Conservation (phyloP, 208 protist genomes). For the Leishmania guyanensis region DNA sequence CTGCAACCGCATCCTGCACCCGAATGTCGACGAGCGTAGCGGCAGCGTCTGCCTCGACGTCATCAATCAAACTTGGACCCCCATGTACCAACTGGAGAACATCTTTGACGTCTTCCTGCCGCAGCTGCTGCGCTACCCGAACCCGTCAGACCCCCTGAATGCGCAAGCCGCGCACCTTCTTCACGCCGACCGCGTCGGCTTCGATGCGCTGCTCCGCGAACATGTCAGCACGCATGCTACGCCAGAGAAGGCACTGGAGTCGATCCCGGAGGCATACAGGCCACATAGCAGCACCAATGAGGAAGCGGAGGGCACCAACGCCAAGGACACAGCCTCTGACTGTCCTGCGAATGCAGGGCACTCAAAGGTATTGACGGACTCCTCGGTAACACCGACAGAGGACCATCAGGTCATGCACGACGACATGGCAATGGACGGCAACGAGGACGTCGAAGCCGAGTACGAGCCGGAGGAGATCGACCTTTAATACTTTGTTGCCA, state of each 20-base stretch:
- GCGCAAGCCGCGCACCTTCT: conserved; percentile 94
- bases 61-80: conserved; percentile 99
- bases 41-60: conserved; percentile 99
- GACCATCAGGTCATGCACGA: conserved; percentile 19
- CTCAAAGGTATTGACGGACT: conserved; percentile 18
- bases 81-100: conserved; percentile 96
- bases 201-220: conserved; percentile 64
- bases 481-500: conserved; percentile 32
- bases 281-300: conserved; percentile 18
- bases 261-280: conserved; percentile 42
- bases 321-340: conserved; percentile 20
- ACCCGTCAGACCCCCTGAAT: conserved; percentile 97
- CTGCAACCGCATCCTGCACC: conserved; percentile 97
- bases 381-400: conserved; percentile 33
- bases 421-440: conserved; percentile 8
- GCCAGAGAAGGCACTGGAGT: conserved; percentile 46
- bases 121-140: conserved; percentile 98
- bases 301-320: conserved; percentile 7
- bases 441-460: conserved; percentile 43
- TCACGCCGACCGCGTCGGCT: conserved; percentile 86
- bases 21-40: conserved; percentile 98
- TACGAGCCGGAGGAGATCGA: conserved; percentile 87
- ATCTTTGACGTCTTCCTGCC: conserved; percentile 98
- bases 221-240: conserved; percentile 76
- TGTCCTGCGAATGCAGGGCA: conserved; percentile 11